A percentile compares a stretch with the other conserved stretches of the same genome.
Evolutionary conservation across 1,284 basidiomycete genomes (phyloP).

Genomic region (Naganishia liquefaciens): DNA sequence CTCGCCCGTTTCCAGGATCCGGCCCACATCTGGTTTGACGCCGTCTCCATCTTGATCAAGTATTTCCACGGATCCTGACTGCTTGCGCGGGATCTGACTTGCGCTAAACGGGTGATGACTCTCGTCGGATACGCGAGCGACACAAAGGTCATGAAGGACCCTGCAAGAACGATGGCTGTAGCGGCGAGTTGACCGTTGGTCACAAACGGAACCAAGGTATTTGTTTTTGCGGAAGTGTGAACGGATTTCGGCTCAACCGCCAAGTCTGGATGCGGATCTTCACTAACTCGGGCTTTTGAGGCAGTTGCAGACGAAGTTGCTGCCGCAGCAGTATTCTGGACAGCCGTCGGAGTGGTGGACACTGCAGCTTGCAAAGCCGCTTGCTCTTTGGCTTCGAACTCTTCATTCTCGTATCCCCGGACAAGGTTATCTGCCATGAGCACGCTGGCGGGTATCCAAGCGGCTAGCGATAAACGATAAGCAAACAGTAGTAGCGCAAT

Average conservation of each 20-base stretch:
- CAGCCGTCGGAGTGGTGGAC: not conserved
- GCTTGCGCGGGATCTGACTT: constrained; percentile 11
- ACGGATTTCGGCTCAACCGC: not conserved
- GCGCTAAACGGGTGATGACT: constrained; percentile 22
- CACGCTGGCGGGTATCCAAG: constrained; percentile 25
- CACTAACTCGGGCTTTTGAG: not conserved
- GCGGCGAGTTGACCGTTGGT: constrained; percentile 26
- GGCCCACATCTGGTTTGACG: constrained; percentile 29
- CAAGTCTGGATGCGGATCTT: constrained; percentile 21
- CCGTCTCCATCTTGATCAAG: constrained; percentile 31
- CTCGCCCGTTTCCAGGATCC: constrained; percentile 22
- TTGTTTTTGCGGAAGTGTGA: constrained; percentile 13
- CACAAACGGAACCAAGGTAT: constrained; percentile 8
- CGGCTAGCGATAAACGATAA: not conserved
- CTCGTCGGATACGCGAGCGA: constrained; percentile 23
- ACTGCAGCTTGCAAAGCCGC: constrained; percentile 1
- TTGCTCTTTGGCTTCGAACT: constrained; percentile 14
- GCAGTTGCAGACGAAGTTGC: not conserved
- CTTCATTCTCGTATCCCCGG: constrained; percentile 25
- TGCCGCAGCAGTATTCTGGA: not conserved
- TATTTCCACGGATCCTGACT: not conserved
- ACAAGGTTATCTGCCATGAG: constrained; percentile 21
- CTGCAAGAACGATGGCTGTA: constrained; percentile 18
- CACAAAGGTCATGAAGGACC: constrained; percentile 27
- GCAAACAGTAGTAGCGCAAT: no score